Evolutionary conservation across 371 early-diverging fungal species (phyloP).

Genomic region (Phascolomyces articulosus): DNA sequence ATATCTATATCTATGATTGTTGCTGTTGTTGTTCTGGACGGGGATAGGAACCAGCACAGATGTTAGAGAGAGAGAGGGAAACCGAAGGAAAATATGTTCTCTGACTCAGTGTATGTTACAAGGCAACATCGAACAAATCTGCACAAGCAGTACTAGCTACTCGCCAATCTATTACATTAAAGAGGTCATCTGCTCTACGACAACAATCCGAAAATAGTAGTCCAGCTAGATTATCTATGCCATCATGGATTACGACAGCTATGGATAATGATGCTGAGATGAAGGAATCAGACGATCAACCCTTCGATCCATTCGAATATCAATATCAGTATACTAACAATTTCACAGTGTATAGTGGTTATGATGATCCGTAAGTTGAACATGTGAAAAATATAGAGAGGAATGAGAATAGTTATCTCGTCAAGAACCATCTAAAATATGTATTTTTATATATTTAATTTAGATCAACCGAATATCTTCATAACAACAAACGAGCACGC

Average conservation of each 20-base stretch:
- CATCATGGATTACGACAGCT: constrained; percentile 47
- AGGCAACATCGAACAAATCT: constrained; percentile 55
- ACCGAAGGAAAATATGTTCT: no score
- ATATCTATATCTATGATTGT: no score
- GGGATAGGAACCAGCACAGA: no score
- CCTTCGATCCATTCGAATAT: constrained; percentile 58
- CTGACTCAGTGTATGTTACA: neutral
- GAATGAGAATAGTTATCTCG: no score
- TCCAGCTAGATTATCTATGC: constrained; percentile 30
- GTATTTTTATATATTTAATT: neutral
- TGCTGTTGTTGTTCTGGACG: no score
- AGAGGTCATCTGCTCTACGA: constrained; percentile 43
- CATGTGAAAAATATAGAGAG: no score
- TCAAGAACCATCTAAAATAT: no score
- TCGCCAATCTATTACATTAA: constrained; percentile 43
- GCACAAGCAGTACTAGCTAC: constrained; percentile 50
- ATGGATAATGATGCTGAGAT: constrained; percentile 46
- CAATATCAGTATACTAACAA: constrained; percentile 53
- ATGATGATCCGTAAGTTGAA: constrained; percentile 60
- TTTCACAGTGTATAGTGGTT: constrained; percentile 44
- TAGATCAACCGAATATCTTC: constrained; percentile 47
- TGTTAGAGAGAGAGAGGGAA: no score
- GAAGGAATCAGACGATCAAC: constrained; percentile 42
- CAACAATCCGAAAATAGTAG: constrained; percentile 25
- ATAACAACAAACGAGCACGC: constrained; percentile 40